These are phyloP conservation scores for Adansonia gregorii DNA, from an alignment of 441 rosid genomes.

Conservation along the genomic window DNA sequence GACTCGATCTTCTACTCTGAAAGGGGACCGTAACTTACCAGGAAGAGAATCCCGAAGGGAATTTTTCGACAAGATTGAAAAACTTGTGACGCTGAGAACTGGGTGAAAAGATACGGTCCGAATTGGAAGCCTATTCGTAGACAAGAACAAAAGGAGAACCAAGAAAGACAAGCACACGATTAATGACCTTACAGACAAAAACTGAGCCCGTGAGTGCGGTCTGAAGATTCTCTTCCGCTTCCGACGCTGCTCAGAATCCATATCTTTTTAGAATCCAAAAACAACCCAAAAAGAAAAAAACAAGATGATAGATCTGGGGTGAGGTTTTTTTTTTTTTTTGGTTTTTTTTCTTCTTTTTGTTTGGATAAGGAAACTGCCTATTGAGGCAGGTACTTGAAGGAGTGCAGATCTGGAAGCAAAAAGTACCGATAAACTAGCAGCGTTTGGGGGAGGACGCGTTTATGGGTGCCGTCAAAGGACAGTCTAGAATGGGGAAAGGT, in stretches of 20 bases:
- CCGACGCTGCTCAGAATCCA: constrained; percentile 75
- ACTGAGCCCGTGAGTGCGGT: constrained; percentile 38
- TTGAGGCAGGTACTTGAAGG: neutral
- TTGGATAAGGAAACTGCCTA: neutral
- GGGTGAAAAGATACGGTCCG: constrained; percentile 60
- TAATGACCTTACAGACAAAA: constrained; percentile 57
- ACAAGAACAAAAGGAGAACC: constrained; percentile 61
- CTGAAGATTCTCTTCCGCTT: constrained; percentile 69
- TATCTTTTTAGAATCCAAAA: constrained; percentile 20
- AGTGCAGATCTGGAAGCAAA: constrained; percentile 31
- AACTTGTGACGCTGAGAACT: constrained; percentile 53
- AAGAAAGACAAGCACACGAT: constrained; percentile 59
- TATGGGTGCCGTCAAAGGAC: constrained; percentile 27
- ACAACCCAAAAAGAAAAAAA: neutral
- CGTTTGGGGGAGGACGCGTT: constrained; percentile 14
- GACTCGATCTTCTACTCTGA: constrained; percentile 59
- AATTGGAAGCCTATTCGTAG: constrained; percentile 57
- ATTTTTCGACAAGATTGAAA: constrained; percentile 55
- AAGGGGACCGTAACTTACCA: constrained; percentile 34
- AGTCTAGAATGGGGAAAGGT: neutral
- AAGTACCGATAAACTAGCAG: neutral
- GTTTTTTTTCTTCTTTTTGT: neutral
- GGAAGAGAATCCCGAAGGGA: constrained; percentile 47
- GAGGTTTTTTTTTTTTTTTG: no score
- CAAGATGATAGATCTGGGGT: constrained; percentile 23